phyloP scores from a whole-genome alignment of 768 basidiomycete genomes.

The Hericium erinaceus region DNA sequence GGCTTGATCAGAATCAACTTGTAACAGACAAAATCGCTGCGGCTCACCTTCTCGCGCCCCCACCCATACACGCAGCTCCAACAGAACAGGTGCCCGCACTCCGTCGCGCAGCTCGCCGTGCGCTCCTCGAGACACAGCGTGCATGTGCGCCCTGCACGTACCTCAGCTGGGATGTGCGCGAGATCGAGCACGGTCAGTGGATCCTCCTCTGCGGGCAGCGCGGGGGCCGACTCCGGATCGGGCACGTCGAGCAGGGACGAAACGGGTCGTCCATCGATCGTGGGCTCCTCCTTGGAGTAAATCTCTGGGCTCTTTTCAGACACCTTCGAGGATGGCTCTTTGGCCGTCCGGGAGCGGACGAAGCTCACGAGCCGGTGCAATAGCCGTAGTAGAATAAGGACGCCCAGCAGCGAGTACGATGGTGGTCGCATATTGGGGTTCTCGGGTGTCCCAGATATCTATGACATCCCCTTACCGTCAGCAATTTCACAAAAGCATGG shows the following conservation, averaged over 20 bases:
- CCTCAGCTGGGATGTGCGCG: constrained; percentile 37
- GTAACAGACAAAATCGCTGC: background rate
- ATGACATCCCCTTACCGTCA: constrained; percentile 1
- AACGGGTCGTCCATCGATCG: constrained; percentile 53
- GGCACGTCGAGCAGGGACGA: constrained; percentile 42
- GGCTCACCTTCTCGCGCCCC: constrained; percentile 74
- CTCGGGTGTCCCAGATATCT: constrained; percentile 70
- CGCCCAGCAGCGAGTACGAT: constrained; percentile 79
- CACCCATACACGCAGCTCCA: constrained; percentile 87
- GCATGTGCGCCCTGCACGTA: constrained; percentile 58
- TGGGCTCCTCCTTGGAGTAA: constrained; percentile 29
- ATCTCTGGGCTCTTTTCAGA: constrained; percentile 25
- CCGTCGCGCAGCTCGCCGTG: constrained; percentile 73
- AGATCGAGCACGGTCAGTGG: constrained; percentile 59
- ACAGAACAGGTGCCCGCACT: constrained; percentile 86
- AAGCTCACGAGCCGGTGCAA: constrained; percentile 48
- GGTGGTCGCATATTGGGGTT: constrained; percentile 68
- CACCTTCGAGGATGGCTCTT: constrained; percentile 3
- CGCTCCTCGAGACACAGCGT: constrained; percentile 82
- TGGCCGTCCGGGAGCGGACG: constrained; percentile 27
- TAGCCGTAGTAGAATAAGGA: constrained; percentile 59
- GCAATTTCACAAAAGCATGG: background rate
- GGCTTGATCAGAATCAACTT: constrained; percentile 1
- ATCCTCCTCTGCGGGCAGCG: constrained; percentile 60
- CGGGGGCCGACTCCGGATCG: constrained; percentile 44